Percentiles rank a stretch among this genome's conserved stretches.
Evolutionary conservation across 2,329 filamentous ascomycete genomes (phyloP).

Genomic region (Aaosphaeria pasadenensis): DNA sequence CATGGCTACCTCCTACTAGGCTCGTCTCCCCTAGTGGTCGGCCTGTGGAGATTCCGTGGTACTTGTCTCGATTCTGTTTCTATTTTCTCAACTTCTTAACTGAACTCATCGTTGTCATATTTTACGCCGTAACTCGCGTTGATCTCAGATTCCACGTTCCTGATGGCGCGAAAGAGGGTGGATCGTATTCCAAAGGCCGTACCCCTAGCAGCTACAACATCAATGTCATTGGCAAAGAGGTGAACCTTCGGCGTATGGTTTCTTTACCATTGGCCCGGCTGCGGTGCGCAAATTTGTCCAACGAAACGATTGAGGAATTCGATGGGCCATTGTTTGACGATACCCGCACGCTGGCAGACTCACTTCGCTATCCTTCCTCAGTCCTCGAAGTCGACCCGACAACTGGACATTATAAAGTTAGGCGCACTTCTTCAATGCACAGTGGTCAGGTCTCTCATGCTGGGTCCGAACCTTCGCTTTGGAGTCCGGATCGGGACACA

Average conservation of each 20-base stretch:
- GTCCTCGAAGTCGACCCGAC: conserved; percentile 29
- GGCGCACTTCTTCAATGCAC: conserved; percentile 18
- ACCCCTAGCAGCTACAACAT: conserved; percentile 18
- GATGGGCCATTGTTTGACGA: conserved; percentile 29
- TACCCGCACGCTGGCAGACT: conserved; percentile 30
- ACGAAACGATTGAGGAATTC: conserved; percentile 27
- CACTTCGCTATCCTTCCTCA: conserved; percentile 27
- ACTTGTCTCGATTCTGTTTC: conserved; percentile 68
- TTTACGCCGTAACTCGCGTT: conserved; percentile 66
- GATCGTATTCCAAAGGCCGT: conserved; percentile 19
- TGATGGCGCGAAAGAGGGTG: conserved; percentile 58
- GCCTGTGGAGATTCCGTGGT: conserved; percentile 55
- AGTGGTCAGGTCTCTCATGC: conserved; percentile 9
- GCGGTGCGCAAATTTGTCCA: conserved; percentile 15
- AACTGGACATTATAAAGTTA: conserved; percentile 32
- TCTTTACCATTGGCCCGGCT: neutral
- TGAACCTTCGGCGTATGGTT: conserved; percentile 15
- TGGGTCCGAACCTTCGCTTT: conserved; percentile 9
- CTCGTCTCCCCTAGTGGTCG: conserved; percentile 48
- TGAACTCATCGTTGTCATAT: conserved; percentile 67
- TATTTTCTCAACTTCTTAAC: conserved; percentile 77
- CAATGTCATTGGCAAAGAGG: conserved; percentile 17
- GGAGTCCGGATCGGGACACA: conserved; percentile 15
- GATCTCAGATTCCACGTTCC: conserved; percentile 76
- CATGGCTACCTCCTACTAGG: conserved; percentile 48